A percentile compares a stretch with the other conserved stretches of the same genome.
Conservation (phyloP, 495 filamentous ascomycete species). For the Xylaria venustula region DNA sequence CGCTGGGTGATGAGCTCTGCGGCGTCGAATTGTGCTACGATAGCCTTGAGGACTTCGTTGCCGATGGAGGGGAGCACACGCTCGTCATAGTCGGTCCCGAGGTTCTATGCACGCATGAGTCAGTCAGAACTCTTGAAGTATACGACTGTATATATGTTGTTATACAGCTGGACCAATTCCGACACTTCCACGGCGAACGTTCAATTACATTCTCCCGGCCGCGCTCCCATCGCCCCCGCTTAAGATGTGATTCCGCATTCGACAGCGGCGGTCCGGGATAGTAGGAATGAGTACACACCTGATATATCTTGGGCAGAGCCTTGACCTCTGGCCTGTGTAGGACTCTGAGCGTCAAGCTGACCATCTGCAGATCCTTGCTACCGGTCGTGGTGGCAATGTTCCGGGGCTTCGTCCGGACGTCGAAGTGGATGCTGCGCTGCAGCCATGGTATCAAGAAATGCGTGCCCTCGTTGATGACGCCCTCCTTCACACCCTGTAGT, state of each 20-base stretch:
- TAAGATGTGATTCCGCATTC: no score
- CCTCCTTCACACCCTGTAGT: slow-evolving; percentile 85
- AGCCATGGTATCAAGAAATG: slow-evolving; percentile 97
- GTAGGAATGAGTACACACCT: slow-evolving; percentile 56
- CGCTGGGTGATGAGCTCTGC: slow-evolving; percentile 99
- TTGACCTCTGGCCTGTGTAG: slow-evolving; percentile 93
- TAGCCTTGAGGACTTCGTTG: slow-evolving; percentile 99
- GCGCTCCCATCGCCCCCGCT: no score
- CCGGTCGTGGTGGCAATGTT: slow-evolving; percentile 98
- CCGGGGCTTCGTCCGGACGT: slow-evolving; percentile 95
- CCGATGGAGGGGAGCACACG: slow-evolving; percentile 98
- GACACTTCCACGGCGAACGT: neutral
- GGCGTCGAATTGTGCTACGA: slow-evolving; percentile 98
- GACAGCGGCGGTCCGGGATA: neutral
- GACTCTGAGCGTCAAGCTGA: slow-evolving; percentile 94
- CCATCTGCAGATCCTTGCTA: slow-evolving; percentile 99
- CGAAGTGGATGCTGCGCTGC: slow-evolving; percentile 91
- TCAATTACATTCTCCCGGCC: neutral
- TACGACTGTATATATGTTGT: neutral
- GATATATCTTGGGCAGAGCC: slow-evolving; percentile 94
- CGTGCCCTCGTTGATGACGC: slow-evolving; percentile 91
- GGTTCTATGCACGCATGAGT: slow-evolving; percentile 44
- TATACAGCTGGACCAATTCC: neutral
- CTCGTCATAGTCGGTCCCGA: slow-evolving; percentile 98
- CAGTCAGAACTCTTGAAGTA: slow-evolving; percentile 8